Percentiles rank a stretch among this genome's conserved stretches.
Conservation (phyloP, 2,329 filamentous ascomycete genomes). For the Paramyrothecium roridum region DNA sequence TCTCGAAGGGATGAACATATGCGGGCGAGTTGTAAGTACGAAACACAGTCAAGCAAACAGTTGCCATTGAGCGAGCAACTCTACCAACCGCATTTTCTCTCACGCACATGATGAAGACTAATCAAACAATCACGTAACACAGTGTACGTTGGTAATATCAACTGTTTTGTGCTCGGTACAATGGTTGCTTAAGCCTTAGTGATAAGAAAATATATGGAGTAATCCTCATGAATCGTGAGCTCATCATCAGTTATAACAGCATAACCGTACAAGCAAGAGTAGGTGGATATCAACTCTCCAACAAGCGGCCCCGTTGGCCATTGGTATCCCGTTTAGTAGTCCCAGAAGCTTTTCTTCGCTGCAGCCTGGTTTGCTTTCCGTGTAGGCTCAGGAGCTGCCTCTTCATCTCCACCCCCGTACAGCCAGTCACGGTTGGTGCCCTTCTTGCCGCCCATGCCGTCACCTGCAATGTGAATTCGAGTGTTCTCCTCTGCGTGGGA, state of each 20-base stretch:
- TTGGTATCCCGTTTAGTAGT: slow-evolving; percentile 31
- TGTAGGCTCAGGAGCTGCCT: slow-evolving; percentile 29
- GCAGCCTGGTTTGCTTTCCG: slow-evolving; percentile 30
- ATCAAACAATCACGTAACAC: no score
- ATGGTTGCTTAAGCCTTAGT: slow-evolving; percentile 3
- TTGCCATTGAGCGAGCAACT: no score
- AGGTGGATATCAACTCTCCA: slow-evolving; percentile 6
- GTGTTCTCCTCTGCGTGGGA: slow-evolving; percentile 33
- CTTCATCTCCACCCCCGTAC: slow-evolving; percentile 49
- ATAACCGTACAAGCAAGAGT: neutral
- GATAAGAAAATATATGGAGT: neutral
- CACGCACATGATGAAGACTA: no score
- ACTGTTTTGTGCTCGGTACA: neutral
- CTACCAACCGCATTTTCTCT: no score
- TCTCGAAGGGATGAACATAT: no score
- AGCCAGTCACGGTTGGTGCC: slow-evolving; percentile 54
- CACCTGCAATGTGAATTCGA: slow-evolving; percentile 45
- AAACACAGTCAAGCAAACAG: no score
- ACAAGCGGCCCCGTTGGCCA: slow-evolving; percentile 5
- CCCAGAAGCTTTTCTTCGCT: slow-evolving; percentile 43
- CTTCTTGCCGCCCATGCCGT: slow-evolving; percentile 63
- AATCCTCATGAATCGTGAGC: slow-evolving; percentile 18
- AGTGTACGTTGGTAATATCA: no score
- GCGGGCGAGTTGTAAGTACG: no score
- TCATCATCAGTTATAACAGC: neutral